These are phyloP conservation scores for Globisporangium irregulare DNA, from an alignment of 352 stramenopile genomes.

Conservation along the genomic window DNA sequence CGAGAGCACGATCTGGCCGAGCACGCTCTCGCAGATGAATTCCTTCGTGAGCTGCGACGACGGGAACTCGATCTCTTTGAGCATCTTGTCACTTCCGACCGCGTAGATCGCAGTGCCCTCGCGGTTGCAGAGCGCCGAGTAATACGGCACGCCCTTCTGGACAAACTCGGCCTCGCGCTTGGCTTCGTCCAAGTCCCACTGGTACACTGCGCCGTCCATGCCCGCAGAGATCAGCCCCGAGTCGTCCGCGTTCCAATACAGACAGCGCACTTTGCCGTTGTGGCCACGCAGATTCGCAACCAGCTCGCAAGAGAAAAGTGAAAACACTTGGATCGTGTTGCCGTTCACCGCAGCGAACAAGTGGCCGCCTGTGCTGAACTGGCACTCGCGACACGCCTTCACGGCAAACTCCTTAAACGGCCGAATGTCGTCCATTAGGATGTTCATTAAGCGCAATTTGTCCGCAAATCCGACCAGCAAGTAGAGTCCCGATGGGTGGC, in stretches of 20 bases:
- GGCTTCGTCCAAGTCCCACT: conserved; percentile 91
- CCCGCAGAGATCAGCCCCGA: conserved; percentile 84
- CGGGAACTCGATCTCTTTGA: conserved; percentile 90
- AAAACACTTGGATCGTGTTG: conserved; percentile 92
- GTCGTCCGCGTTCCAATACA: conserved; percentile 89
- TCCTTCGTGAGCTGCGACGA: conserved; percentile 74
- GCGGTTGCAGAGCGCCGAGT: conserved; percentile 80
- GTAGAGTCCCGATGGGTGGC: conserved; percentile 90
- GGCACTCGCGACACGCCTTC: conserved; percentile 79
- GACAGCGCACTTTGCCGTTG: conserved; percentile 89
- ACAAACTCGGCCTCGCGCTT: conserved; percentile 92
- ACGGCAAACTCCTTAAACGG: conserved; percentile 83
- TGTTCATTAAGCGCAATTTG: conserved; percentile 89
- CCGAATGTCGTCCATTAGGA: conserved; percentile 91
- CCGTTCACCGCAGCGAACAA: conserved; percentile 93
- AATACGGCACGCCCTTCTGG: conserved; percentile 91
- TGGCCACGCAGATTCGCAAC: conserved; percentile 89
- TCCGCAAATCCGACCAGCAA: conserved; percentile 89
- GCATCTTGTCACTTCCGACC: conserved; percentile 85
- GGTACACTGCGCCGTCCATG: conserved; percentile 92
- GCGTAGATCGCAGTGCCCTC: conserved; percentile 81
- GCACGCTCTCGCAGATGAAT: conserved; percentile 69
- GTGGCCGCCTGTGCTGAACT: conserved; percentile 86
- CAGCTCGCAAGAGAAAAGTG: conserved; percentile 90
- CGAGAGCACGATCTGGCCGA: conserved; percentile 86